Evolutionary conservation across 2,329 filamentous ascomycete species (phyloP).

Genomic region (Stromatinia cepivora): DNA sequence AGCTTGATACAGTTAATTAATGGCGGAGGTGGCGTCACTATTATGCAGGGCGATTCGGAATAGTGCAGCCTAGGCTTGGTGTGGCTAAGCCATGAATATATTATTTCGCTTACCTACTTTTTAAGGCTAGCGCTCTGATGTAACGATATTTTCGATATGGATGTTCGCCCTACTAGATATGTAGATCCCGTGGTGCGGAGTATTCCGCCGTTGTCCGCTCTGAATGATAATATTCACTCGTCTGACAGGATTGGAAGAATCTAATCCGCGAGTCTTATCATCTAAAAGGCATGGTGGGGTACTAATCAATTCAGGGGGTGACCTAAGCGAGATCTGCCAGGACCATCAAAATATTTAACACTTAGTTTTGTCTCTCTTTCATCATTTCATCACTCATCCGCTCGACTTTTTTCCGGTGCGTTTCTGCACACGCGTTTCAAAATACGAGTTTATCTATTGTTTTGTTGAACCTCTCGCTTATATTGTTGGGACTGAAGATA

Average conservation of each 20-base stretch:
- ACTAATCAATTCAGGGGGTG: background rate
- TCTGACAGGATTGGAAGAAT: background rate
- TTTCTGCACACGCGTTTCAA: background rate
- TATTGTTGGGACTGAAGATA: background rate
- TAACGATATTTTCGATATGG: background rate
- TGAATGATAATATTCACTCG: no score
- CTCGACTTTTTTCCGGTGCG: background rate
- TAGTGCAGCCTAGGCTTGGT: background rate
- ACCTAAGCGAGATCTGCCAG: background rate
- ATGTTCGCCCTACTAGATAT: background rate
- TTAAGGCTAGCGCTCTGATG: background rate
- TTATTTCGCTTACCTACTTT: background rate
- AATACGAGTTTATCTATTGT: background rate
- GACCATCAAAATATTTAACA: background rate
- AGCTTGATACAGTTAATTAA: background rate
- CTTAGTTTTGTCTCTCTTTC: background rate
- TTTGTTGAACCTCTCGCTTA: background rate
- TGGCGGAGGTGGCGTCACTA: background rate
- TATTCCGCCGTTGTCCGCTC: no score
- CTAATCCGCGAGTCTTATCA: background rate
- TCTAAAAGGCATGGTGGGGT: background rate
- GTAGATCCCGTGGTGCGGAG: no score
- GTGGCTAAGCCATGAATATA: background rate
- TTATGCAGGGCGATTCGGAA: background rate
- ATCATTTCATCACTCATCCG: background rate